A percentile compares a stretch with the other conserved stretches of the same genome.
Conservation (phyloP, 2,329 filamentous ascomycete species). For the Xylariaceae sp. region DNA sequence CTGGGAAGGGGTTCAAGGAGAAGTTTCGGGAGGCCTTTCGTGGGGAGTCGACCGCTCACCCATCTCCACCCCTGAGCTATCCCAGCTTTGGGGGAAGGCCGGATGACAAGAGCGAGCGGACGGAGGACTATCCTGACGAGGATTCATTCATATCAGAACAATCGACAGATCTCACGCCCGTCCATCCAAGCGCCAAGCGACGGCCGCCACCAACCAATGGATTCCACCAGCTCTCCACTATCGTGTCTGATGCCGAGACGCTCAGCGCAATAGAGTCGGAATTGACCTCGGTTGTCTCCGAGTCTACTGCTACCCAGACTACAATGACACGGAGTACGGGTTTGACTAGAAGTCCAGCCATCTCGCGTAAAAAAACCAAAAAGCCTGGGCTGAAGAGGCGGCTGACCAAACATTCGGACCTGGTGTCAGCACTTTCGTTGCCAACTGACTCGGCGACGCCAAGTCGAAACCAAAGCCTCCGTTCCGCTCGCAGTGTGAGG, state of each 20-base stretch:
- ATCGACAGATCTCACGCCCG: slow-evolving; percentile 19
- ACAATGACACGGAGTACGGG: slow-evolving; percentile 49
- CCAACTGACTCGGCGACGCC: slow-evolving; percentile 52
- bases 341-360: slow-evolving; percentile 41
- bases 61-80: slow-evolving; percentile 42
- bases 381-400: slow-evolving; percentile 61
- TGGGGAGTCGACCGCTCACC: slow-evolving; percentile 51
- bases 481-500: slow-evolving; percentile 72
- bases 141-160: slow-evolving; percentile 30
- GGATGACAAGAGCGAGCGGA: slow-evolving; percentile 26
- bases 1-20: slow-evolving; percentile 51
- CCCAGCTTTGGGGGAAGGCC: slow-evolving; percentile 41
- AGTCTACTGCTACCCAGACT: slow-evolving; percentile 49
- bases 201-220: slow-evolving; percentile 51
- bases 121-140: slow-evolving; percentile 25
- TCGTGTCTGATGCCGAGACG: slow-evolving; percentile 45
- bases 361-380: slow-evolving; percentile 43
- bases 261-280: slow-evolving; percentile 44
- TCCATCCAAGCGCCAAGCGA: slow-evolving; percentile 22
- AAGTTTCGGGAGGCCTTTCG: slow-evolving; percentile 57
- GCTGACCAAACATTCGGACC: slow-evolving; percentile 85
- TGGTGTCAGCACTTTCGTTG: slow-evolving; percentile 85
- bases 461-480: slow-evolving; percentile 61
- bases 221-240: slow-evolving; percentile 52
- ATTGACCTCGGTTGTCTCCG: slow-evolving; percentile 43